Evolutionary conservation across 2,329 filamentous ascomycete genomes (phyloP).

Genomic region (Massarina eburnea): DNA sequence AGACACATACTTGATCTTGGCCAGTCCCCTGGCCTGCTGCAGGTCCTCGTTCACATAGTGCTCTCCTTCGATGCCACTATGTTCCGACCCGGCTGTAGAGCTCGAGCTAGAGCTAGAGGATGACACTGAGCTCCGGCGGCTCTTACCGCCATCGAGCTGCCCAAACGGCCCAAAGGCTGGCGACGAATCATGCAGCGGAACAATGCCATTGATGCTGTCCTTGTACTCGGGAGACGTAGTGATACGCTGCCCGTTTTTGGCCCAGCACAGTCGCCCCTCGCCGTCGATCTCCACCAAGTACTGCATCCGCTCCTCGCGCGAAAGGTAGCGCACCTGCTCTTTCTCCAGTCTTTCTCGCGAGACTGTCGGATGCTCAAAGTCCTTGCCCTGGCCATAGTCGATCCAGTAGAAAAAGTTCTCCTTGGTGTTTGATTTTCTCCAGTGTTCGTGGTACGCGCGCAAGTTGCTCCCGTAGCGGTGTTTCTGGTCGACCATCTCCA

Average conservation of each 20-base stretch:
- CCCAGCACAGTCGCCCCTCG: conserved; percentile 80
- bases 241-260: conserved; percentile 76
- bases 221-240: conserved; percentile 75
- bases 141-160: conserved; percentile 20
- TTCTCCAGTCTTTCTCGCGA: conserved; percentile 73
- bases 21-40: conserved; percentile 61
- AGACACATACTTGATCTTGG: conserved; percentile 67
- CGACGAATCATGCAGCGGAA: conserved; percentile 45
- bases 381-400: conserved; percentile 74
- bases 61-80: conserved; percentile 62
- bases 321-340: conserved; percentile 82
- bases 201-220: conserved; percentile 72
- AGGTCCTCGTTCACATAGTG: conserved; percentile 68
- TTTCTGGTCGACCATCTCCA: conserved; percentile 82
- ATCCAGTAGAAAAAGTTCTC: conserved; percentile 97
- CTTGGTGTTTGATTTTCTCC: conserved; percentile 74
- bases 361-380: conserved; percentile 70
- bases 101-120: conserved; percentile 33
- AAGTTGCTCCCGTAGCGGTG: conserved; percentile 87
- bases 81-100: conserved; percentile 45
- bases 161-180: conserved; percentile 44
- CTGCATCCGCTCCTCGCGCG: conserved; percentile 75
- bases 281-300: conserved; percentile 78
- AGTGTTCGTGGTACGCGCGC: conserved; percentile 77
- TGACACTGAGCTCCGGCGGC: conserved; percentile 16